Conservation (phyloP, 495 filamentous ascomycete species). For the Neurospora sp. region DNA sequence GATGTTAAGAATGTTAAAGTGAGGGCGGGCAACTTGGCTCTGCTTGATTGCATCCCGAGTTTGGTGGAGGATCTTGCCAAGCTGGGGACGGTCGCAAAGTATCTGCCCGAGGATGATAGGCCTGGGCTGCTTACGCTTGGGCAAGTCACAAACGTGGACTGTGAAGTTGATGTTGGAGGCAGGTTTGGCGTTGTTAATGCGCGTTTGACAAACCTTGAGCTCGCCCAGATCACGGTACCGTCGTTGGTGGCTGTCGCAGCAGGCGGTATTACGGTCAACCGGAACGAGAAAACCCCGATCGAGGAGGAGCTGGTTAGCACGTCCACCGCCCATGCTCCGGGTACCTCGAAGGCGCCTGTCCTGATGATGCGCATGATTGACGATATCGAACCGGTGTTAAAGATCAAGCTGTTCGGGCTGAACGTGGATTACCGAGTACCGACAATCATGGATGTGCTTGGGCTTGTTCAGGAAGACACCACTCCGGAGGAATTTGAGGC, state of each 20-base stretch:
- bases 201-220: slow-evolving; percentile 49
- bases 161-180: slow-evolving; percentile 47
- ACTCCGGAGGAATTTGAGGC: slow-evolving; percentile 64
- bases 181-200: slow-evolving; percentile 55
- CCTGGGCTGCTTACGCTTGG: slow-evolving; percentile 75
- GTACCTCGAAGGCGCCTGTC: slow-evolving; percentile 41
- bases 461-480: slow-evolving; percentile 47
- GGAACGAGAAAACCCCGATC: slow-evolving; percentile 50
- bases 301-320: slow-evolving; percentile 55
- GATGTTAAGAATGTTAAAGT: slow-evolving; percentile 52
- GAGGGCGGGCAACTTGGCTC: slow-evolving; percentile 45
- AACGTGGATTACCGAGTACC: slow-evolving; percentile 77
- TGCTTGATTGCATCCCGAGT: slow-evolving; percentile 52
- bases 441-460: slow-evolving; percentile 68
- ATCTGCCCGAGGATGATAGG: slow-evolving; percentile 89
- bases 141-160: slow-evolving; percentile 51
- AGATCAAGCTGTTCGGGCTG: slow-evolving; percentile 73
- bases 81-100: slow-evolving; percentile 82
- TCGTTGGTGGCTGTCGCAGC: slow-evolving; percentile 68
- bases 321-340: slow-evolving; percentile 1
- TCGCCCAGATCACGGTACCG: slow-evolving; percentile 78
- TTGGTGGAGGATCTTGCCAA: slow-evolving; percentile 69
- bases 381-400: slow-evolving; percentile 85
- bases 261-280: slow-evolving; percentile 42
- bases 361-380: slow-evolving; percentile 69